phyloP scores from a whole-genome alignment of 176 grass and related monocot species.

The Oryza meridionalis region DNA sequence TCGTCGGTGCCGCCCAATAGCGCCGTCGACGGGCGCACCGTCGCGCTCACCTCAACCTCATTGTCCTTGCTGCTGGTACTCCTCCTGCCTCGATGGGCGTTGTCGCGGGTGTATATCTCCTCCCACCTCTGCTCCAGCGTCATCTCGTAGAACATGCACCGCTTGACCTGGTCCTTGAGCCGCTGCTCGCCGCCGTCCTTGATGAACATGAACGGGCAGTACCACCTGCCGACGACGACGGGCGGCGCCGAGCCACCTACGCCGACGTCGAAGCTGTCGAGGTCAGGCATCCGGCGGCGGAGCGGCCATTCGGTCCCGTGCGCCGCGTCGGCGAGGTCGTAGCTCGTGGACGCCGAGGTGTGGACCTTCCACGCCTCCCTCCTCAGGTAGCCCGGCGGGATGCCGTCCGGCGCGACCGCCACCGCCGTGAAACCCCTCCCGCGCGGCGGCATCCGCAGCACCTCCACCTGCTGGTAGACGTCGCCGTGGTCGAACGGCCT shows the following conservation, averaged over 20 bases:
- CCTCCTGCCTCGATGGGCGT: too few relatives aligned
- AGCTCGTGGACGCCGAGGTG: neutral
- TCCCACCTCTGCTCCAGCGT: constrained; percentile 46
- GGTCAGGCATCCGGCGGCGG: constrained; percentile 21
- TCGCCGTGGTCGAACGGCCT: neutral
- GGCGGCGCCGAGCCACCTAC: neutral
- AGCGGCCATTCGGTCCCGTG: constrained; percentile 26
- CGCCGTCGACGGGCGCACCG: neutral
- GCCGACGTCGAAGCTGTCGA: neutral
- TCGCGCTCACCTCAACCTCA: neutral
- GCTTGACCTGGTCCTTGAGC: constrained; percentile 31
- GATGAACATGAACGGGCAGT: constrained; percentile 52
- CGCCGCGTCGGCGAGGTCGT: constrained; percentile 10
- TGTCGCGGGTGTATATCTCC: constrained; percentile 2
- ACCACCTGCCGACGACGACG: constrained; percentile 43
- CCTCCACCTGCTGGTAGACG: too few relatives aligned
- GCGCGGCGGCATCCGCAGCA: too few relatives aligned
- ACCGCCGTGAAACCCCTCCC: neutral
- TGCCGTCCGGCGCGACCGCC: constrained; percentile 16
- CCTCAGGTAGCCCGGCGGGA: constrained; percentile 25
- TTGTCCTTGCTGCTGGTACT: too few relatives aligned
- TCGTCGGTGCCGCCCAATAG: neutral
- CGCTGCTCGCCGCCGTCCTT: neutral
- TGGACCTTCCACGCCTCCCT: constrained; percentile 33
- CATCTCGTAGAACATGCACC: constrained; percentile 41